Evolutionary conservation across 495 filamentous ascomycete genomes (phyloP).

Genomic region (Aspergillus conjunctus): DNA sequence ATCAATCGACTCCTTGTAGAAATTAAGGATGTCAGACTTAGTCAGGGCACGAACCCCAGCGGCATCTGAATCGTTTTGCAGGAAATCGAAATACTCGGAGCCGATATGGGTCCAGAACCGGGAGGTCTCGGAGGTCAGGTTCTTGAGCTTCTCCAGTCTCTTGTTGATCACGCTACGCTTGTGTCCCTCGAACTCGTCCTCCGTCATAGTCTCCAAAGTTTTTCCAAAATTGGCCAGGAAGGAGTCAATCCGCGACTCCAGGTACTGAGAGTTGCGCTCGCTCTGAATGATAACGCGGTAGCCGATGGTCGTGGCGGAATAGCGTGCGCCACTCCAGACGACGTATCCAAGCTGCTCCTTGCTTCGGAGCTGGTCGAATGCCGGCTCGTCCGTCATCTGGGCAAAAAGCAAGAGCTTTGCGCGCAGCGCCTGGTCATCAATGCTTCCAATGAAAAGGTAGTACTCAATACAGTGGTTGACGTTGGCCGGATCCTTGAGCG

Average conservation of each 20-base stretch:
- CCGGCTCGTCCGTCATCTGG: conserved; percentile 92
- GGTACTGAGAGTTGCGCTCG: conserved; percentile 77
- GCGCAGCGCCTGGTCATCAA: conserved; percentile 63
- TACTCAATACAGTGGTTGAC: conserved; percentile 98
- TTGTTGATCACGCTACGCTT: conserved; percentile 89
- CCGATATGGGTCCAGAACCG: conserved; percentile 84
- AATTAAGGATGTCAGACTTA: conserved; percentile 76
- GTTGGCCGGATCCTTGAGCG: conserved; percentile 84
- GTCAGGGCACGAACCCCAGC: conserved; percentile 70
- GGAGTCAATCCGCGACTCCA: conserved; percentile 83
- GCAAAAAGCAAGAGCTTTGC: conserved; percentile 80
- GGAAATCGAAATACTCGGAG: conserved; percentile 87
- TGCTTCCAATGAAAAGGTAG: conserved; percentile 75
- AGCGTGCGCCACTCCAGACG: conserved; percentile 78
- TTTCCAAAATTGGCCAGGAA: conserved; percentile 71
- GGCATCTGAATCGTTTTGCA: conserved; percentile 76
- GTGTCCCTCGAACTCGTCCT: conserved; percentile 85
- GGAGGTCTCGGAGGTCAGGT: conserved; percentile 78
- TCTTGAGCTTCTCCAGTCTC: conserved; percentile 89
- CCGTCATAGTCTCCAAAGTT: conserved; percentile 72
- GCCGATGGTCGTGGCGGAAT: conserved; percentile 71
- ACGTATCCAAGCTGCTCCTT: conserved; percentile 98
- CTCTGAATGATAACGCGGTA: conserved; percentile 94
- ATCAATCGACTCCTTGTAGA: conserved; percentile 75
- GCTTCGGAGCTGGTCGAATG: conserved; percentile 90